Conservation (phyloP, 2,329 filamentous ascomycete genomes). For the Fusarium transvaalense region DNA sequence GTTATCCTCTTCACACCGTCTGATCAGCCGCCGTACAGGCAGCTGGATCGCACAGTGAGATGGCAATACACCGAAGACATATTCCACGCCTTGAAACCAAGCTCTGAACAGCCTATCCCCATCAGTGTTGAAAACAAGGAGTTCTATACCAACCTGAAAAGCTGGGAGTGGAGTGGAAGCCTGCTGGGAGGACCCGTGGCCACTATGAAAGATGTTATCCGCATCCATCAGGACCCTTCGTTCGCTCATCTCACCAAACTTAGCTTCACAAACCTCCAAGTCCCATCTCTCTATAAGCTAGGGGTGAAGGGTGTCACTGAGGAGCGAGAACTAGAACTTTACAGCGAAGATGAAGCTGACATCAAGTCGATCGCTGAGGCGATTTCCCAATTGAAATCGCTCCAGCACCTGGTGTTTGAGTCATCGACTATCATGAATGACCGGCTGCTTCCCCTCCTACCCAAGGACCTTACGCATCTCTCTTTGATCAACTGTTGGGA, state of each 20-base stretch:
- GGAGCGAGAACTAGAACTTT: slow-evolving; percentile 48
- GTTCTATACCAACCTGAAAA: slow-evolving; percentile 57
- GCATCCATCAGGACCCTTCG: slow-evolving; percentile 65
- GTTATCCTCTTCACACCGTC: slow-evolving; percentile 79
- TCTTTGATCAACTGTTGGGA: slow-evolving; percentile 85
- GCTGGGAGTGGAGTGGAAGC: slow-evolving; percentile 73
- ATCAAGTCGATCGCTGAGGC: slow-evolving; percentile 53
- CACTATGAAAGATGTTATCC: slow-evolving; percentile 62
- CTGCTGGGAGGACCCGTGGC: slow-evolving; percentile 61
- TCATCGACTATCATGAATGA: slow-evolving; percentile 79
- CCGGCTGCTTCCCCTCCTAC: slow-evolving; percentile 75
- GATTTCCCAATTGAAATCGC: slow-evolving; percentile 64
- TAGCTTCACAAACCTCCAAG: slow-evolving; percentile 73
- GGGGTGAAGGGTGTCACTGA: slow-evolving; percentile 52
- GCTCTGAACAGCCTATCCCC: slow-evolving; percentile 56
- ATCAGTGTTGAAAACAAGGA: slow-evolving; percentile 48
- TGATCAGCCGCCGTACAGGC: slow-evolving; percentile 76
- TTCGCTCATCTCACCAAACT: slow-evolving; percentile 70
- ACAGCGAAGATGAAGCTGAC: slow-evolving; percentile 60
- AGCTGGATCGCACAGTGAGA: slow-evolving; percentile 66
- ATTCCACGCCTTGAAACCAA: slow-evolving; percentile 71
- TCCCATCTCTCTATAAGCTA: slow-evolving; percentile 61
- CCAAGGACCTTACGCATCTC: slow-evolving; percentile 73
- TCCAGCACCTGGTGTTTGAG: slow-evolving; percentile 79
- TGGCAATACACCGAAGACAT: slow-evolving; percentile 78